Base-by-base conservation (phyloP, 2,329 filamentous ascomycete species). In the Arthrobotrys pseudoclavata region DNA sequence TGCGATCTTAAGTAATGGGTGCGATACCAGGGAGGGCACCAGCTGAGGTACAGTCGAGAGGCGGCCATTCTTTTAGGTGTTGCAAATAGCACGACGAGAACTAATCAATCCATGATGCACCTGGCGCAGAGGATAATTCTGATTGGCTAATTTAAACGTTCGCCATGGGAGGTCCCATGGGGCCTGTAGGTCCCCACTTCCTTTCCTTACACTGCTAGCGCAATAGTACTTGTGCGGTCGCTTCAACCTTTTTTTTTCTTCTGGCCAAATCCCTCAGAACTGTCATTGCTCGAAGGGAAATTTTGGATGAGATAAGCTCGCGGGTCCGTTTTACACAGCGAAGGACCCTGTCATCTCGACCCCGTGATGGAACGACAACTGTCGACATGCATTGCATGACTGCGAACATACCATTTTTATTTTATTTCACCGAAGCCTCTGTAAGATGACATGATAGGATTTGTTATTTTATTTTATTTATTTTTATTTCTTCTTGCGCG, bases 61-160 rank as follows among this genome's bases (percentile, higher is more conserved):
- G 47, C 47, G 47, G 47, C 47, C 47, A 24, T 50, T 50, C 47
- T 50, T 22, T 50, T 50, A 20, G 60, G 63, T 76, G 71, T 76
- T 76, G 71, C 63, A 64, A 74, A 63, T 45, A 24, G 18, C 63
- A 75, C 20, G 64, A 70, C 72, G 72, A 76, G 69, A 76, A 70
- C 64, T 67, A 76, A 60, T 60, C 55, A 60, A 76, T 61, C 66
- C 60, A 70, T 55, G 66, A 70, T 70, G 72, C 72, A 76, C 72
- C 72, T 76, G 72, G 57, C 52, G 40, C 29, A 76, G 66, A 50
- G 57, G 72, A 57, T 66, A 42, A 37, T 67, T 70, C 60, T 76
- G 72, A 76, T 76, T 76, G 72, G 72, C 45, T 34, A 37, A 45
- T 61, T 31, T 60, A 61, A 57, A 64, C 64, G 40, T 69, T 37